Evolutionary conservation across 1,284 basidiomycete species (phyloP).

Genomic region (Cutaneotrichosporon curvatum): DNA sequence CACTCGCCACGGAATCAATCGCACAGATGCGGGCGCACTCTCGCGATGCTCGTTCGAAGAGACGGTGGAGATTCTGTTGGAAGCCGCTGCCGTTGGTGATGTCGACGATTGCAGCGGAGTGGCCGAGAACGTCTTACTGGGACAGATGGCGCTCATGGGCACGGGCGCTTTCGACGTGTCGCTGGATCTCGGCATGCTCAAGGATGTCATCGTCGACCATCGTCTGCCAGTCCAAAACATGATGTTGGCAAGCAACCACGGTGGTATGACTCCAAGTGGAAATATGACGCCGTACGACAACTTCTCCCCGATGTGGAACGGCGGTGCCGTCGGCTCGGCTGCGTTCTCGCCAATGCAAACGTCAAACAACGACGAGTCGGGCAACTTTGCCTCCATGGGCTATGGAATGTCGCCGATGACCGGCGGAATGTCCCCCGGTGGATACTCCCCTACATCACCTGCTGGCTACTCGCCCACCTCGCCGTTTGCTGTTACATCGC

Average conservation of each 20-base stretch:
- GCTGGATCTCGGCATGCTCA: slow-evolving; percentile 95
- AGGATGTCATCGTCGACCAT: slow-evolving; percentile 97
- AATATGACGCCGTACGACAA: slow-evolving; percentile 90
- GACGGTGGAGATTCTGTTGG: slow-evolving; percentile 98
- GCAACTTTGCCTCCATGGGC: slow-evolving; percentile 55
- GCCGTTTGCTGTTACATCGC: slow-evolving; percentile 52
- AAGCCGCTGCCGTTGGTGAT: slow-evolving; percentile 95
- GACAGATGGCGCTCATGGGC: slow-evolving; percentile 98
- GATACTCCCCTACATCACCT: slow-evolving; percentile 49
- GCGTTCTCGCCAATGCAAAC: slow-evolving; percentile 91
- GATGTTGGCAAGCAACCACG: slow-evolving; percentile 69
- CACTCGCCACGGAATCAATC: slow-evolving; percentile 98
- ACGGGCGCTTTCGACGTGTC: slow-evolving; percentile 93
- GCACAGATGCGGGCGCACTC: slow-evolving; percentile 90
- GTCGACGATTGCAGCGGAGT: slow-evolving; percentile 97
- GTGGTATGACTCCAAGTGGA: slow-evolving; percentile 80
- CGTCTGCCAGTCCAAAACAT: slow-evolving; percentile 78
- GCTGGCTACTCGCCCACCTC: slow-evolving; percentile 70
- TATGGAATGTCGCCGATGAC: slow-evolving; percentile 70
- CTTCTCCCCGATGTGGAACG: slow-evolving; percentile 56
- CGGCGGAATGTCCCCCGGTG: slow-evolving; percentile 59
- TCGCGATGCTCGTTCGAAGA: slow-evolving; percentile 99
- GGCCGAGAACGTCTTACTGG: slow-evolving; percentile 96
- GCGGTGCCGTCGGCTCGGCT: slow-evolving; percentile 68
- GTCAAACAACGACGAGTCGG: slow-evolving; percentile 68